Percentiles rank a stretch among this genome's conserved stretches.
These are phyloP conservation scores for Phaeolepiota aurea DNA, from an alignment of 768 basidiomycete species.

Conservation along the genomic window DNA sequence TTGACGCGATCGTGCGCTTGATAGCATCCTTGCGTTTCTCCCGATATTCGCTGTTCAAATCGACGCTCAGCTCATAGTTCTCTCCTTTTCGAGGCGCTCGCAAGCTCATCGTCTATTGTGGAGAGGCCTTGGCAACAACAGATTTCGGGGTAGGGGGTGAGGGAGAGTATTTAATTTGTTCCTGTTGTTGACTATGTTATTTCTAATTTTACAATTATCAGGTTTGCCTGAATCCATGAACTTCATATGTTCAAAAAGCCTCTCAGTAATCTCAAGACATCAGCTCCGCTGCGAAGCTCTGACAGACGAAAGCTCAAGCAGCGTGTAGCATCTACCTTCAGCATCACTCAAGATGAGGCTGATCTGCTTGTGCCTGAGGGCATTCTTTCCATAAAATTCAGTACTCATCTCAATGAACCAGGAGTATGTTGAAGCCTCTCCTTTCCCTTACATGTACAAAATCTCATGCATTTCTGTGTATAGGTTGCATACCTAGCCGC, in stretches of 20 bases:
- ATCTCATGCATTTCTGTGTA: slow-evolving; percentile 3
- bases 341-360: slow-evolving; percentile 45
- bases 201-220: background rate
- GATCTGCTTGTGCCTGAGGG: slow-evolving; percentile 72
- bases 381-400: slow-evolving; percentile 59
- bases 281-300: slow-evolving; percentile 66
- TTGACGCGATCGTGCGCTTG: slow-evolving; percentile 94
- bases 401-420: slow-evolving; percentile 51
- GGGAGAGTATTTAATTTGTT: background rate
- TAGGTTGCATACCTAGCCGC: slow-evolving; percentile 59
- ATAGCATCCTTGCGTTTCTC: slow-evolving; percentile 98
- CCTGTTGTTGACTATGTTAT: background rate
- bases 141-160: background rate
- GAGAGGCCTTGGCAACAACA: background rate
- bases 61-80: slow-evolving; percentile 94
- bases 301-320: slow-evolving; percentile 68
- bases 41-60: slow-evolving; percentile 94
- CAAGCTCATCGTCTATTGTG: slow-evolving; percentile 32
- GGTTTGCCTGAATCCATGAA: background rate
- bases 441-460: background rate
- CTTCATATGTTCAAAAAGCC: slow-evolving; percentile 73
- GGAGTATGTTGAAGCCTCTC: slow-evolving; percentile 38
- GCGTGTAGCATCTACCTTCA: slow-evolving; percentile 41
- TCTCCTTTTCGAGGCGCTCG: slow-evolving; percentile 73
- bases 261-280: slow-evolving; percentile 58